Percentiles rank a stretch among this genome's conserved stretches.
Conservation (phyloP, 179 eudicot genomes). For the Carnegiea gigantea region DNA sequence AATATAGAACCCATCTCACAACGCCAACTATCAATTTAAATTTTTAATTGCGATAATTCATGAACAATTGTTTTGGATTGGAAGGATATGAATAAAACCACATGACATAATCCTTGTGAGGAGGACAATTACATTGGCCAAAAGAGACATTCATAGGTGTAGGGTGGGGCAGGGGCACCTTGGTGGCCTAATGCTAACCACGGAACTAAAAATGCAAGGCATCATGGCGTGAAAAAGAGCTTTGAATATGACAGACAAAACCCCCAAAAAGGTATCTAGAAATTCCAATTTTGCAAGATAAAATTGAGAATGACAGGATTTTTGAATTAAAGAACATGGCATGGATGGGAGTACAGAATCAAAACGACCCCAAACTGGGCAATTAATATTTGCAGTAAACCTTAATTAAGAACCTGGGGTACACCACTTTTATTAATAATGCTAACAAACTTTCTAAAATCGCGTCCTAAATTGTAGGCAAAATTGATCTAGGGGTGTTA, state of each 20-base stretch:
- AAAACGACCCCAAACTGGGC: not conserved
- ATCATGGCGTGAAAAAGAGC: not conserved
- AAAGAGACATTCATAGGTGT: not conserved
- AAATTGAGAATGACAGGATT: too few species aligned
- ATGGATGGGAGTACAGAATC: not conserved
- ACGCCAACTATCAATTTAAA: too few species aligned
- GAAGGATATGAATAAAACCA: too few species aligned
- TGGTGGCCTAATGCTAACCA: conserved; percentile 24
- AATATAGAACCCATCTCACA: too few species aligned
- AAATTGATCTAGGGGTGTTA: too few species aligned
- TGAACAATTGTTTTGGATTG: too few species aligned
- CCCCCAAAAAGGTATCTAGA: not conserved
- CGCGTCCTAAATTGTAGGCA: too few species aligned
- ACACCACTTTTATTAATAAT: too few species aligned
- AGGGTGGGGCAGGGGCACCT: not conserved
- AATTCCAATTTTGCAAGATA: too few species aligned
- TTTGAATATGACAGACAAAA: not conserved
- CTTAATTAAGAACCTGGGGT: not conserved
- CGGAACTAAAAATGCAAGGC: conserved; percentile 1
- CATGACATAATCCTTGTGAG: not conserved
- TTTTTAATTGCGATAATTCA: too few species aligned
- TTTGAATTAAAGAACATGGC: too few species aligned
- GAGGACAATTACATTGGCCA: not conserved
- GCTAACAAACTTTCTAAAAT: too few species aligned
- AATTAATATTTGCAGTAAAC: not conserved